Evolutionary conservation across 805 yeast genomes (phyloP).

Genomic region (Nakazawaea sp.): DNA sequence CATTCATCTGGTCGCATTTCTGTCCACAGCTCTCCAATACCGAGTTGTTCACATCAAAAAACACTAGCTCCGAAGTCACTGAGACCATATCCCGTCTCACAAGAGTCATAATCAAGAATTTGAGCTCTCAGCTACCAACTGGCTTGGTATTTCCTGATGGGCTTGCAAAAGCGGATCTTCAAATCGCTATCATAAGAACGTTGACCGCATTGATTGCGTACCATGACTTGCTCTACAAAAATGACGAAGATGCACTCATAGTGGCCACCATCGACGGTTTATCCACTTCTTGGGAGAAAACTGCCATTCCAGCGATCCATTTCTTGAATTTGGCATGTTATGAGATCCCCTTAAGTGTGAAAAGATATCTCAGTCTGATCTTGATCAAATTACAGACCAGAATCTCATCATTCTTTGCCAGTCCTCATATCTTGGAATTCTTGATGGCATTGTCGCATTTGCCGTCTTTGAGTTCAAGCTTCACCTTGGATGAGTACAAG

Average conservation of each 20-base stretch:
- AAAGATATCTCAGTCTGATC: constrained; percentile 60
- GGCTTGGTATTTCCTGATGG: constrained; percentile 31
- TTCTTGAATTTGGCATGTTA: constrained; percentile 73
- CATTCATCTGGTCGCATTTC: constrained; percentile 59
- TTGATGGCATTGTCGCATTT: constrained; percentile 57
- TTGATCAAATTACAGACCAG: constrained; percentile 70
- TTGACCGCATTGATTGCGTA: constrained; percentile 60
- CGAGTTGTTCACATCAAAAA: constrained; percentile 35
- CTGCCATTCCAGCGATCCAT: constrained; percentile 74
- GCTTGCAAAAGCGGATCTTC: constrained; percentile 53
- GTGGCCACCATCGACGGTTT: constrained; percentile 54
- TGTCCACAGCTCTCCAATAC: constrained; percentile 64
- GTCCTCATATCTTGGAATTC: constrained; percentile 72
- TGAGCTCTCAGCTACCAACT: constrained; percentile 42
- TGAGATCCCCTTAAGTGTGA: constrained; percentile 69
- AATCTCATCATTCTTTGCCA: constrained; percentile 61
- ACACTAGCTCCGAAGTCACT: constrained; percentile 14
- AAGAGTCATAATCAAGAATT: constrained; percentile 49
- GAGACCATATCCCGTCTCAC: constrained; percentile 34
- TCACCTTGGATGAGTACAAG: constrained; percentile 70
- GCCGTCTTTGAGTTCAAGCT: constrained; percentile 61
- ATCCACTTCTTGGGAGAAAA: constrained; percentile 62
- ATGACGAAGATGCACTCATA: constrained; percentile 59
- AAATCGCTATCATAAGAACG: constrained; percentile 56
- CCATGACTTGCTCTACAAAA: constrained; percentile 42